These are phyloP conservation scores for Phtheirospermum japonicum DNA, from an alignment of 257 asterid genomes.

Conservation along the genomic window DNA sequence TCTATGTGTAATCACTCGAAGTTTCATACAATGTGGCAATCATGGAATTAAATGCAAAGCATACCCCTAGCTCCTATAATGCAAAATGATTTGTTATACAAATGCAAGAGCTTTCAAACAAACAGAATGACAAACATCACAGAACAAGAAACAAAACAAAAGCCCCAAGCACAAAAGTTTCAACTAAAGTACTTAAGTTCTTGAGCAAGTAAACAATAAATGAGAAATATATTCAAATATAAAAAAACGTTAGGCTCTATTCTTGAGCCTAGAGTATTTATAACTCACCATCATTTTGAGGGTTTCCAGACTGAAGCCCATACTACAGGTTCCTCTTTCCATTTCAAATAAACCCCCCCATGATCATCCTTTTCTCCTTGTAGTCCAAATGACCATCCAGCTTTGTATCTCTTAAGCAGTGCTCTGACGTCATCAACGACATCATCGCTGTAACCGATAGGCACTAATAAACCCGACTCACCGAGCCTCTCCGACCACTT, in stretches of 20 bases:
- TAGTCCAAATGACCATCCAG: conserved; percentile 59
- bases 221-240: conserved; percentile 23
- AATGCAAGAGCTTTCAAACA: conserved; percentile 54
- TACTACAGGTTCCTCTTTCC: conserved; percentile 82
- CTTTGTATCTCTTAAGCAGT: conserved; percentile 62
- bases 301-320: conserved; percentile 96
- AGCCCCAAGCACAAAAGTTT: neutral
- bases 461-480: conserved; percentile 31
- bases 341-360: conserved; percentile 52
- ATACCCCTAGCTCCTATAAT: neutral
- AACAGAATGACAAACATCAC: conserved; percentile 43
- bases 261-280: neutral
- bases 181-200: neutral
- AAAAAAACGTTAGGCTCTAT: neutral
- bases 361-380: neutral
- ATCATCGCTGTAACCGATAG: conserved; percentile 56
- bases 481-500: conserved; percentile 70
- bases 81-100: conserved; percentile 28
- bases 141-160: conserved; percentile 32
- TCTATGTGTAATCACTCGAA: too few relatives aligned
- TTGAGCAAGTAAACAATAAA: neutral
- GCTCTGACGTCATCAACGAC: conserved; percentile 75
- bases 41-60: neutral
- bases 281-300: conserved; percentile 10
- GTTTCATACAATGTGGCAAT: too few relatives aligned